Conservation (phyloP, 73 alveolate species). For the Stentor coeruleus region DNA sequence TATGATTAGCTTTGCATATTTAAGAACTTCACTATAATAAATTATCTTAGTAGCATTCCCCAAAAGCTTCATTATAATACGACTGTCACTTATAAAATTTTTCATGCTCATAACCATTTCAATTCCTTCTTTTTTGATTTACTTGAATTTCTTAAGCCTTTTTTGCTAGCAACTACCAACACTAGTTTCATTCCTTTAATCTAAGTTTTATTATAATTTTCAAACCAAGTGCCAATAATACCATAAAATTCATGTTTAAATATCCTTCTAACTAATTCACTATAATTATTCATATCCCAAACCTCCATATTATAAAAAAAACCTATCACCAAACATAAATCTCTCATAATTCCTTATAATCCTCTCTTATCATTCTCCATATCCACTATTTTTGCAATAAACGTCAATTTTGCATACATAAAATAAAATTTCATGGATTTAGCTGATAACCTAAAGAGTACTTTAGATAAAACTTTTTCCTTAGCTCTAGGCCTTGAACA, state of each 20-base stretch:
- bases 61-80: neutral
- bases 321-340: too few relatives aligned
- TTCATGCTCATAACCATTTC: neutral
- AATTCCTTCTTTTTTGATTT: too few relatives aligned
- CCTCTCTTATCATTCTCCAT: too few relatives aligned
- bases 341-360: too few relatives aligned
- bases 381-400: too few relatives aligned
- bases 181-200: neutral
- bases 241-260: neutral
- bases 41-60: neutral
- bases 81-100: neutral
- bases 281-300: too few relatives aligned
- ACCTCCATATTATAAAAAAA: too few relatives aligned
- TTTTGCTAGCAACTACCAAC: neutral
- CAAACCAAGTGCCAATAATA: neutral
- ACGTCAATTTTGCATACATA: too few relatives aligned
- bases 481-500: slow-evolving; percentile 3
- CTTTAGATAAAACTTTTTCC: neutral
- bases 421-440: neutral
- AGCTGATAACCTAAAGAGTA: neutral
- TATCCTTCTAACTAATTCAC: too few relatives aligned
- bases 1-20: neutral
- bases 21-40: neutral
- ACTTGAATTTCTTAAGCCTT: neutral
- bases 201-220: neutral